Percentiles rank a stretch among this genome's conserved stretches.
Conservation (phyloP, 2,329 filamentous ascomycete genomes). For the Huntiella bhutanensis region DNA sequence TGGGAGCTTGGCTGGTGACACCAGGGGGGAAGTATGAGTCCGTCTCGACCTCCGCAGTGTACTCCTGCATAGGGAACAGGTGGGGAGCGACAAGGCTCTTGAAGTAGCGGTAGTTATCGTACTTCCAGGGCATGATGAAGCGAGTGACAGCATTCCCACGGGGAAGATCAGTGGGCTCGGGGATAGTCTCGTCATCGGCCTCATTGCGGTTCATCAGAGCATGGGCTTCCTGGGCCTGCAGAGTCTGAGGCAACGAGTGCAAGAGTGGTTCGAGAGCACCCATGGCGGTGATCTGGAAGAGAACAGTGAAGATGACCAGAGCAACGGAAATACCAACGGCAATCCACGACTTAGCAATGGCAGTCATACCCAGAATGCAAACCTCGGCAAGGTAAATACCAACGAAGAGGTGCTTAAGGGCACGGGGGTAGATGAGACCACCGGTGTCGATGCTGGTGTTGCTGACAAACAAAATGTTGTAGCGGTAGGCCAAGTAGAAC, state of each 20-base stretch:
- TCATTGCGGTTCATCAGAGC: constrained; percentile 21
- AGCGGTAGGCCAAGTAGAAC: constrained; percentile 71
- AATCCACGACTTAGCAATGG: constrained; percentile 44
- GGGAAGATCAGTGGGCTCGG: constrained; percentile 4
- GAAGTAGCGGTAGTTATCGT: constrained; percentile 51
- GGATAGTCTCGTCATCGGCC: constrained; percentile 15
- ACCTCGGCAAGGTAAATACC: constrained; percentile 66
- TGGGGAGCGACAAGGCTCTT: constrained; percentile 48
- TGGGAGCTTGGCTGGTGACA: constrained; percentile 39
- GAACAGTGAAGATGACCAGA: constrained; percentile 54
- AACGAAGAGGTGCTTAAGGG: constrained; percentile 67
- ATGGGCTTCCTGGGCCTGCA: constrained; percentile 22
- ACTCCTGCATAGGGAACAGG: constrained; percentile 17
- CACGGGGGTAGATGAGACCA: constrained; percentile 72
- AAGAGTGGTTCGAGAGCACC: constrained; percentile 52
- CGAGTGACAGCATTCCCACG: constrained; percentile 8
- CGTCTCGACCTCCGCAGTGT: constrained; percentile 32
- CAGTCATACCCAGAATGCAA: constrained; percentile 67
- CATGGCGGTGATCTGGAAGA: constrained; percentile 59
- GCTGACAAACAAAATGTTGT: constrained; percentile 70
- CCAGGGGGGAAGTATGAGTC: constrained; percentile 61
- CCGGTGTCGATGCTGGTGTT: constrained; percentile 70
- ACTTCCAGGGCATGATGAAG: constrained; percentile 54
- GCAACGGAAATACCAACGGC: constrained; percentile 58
- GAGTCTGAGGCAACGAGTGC: constrained; percentile 48